These are phyloP conservation scores for Cornus kousa DNA, from an alignment of 148 eudicot genomes.

Conservation along the genomic window DNA sequence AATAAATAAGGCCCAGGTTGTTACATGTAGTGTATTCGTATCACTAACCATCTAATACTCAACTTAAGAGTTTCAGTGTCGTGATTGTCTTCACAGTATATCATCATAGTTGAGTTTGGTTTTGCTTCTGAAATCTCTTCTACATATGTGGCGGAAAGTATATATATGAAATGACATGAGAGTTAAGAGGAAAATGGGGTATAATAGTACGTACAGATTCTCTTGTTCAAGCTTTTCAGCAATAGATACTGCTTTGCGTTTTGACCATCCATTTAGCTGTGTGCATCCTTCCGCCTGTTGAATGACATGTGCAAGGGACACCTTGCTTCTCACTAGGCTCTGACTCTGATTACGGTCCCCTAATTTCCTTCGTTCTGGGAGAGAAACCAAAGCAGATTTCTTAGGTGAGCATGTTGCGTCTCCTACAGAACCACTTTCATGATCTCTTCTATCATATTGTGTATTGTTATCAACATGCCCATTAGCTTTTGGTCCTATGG, in stretches of 20 bases:
- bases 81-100: background rate
- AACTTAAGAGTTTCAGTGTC: background rate
- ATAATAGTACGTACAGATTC: conserved; percentile 64
- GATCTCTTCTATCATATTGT: conserved; percentile 25
- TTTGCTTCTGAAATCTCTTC: background rate
- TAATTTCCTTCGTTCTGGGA: conserved; percentile 35
- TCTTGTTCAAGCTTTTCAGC: conserved; percentile 98
- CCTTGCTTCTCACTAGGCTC: conserved; percentile 77
- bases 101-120: background rate
- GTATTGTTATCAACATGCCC: conserved; percentile 21
- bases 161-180: background rate
- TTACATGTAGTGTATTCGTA: background rate
- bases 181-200: background rate
- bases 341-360: conserved; percentile 52
- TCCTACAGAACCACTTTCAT: conserved; percentile 23
- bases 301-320: conserved; percentile 88
- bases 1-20: background rate
- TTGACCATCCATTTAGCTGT: conserved; percentile 76
- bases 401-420: conserved; percentile 28
- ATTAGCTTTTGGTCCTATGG: conserved; percentile 32
- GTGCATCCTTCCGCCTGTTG: conserved; percentile 80
- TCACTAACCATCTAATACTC: background rate
- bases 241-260: conserved; percentile 82
- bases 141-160: background rate
- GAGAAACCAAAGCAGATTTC: conserved; percentile 24